Conservation (phyloP, 78 protist genomes). For the Tieghemostelium lacteum region DNA sequence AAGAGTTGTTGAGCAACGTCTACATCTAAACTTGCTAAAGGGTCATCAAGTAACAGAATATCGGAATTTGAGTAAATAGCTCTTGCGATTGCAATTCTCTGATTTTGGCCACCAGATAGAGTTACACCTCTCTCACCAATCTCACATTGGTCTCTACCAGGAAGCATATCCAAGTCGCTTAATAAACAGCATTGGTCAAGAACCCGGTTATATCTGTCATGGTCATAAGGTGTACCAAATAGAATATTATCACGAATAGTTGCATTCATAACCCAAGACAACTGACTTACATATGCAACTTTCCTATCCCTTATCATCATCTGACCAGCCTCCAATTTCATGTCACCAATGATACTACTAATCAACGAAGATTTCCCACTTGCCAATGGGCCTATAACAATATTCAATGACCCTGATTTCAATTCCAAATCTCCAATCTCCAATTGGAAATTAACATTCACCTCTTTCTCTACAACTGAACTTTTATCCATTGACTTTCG, state of each 20-base stretch:
- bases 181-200: slow-evolving; percentile 86
- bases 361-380: slow-evolving; percentile 89
- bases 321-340: slow-evolving; percentile 13
- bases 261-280: slow-evolving; percentile 93
- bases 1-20: slow-evolving; percentile 89
- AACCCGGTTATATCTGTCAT: slow-evolving; percentile 70
- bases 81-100: slow-evolving; percentile 97
- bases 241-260: slow-evolving; percentile 94
- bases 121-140: slow-evolving; percentile 96
- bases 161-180: slow-evolving; percentile 83
- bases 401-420: background rate
- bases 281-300: slow-evolving; percentile 88
- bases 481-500: too few species aligned
- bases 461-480: too few species aligned
- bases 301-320: slow-evolving; percentile 49
- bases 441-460: background rate
- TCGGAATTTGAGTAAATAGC: slow-evolving; percentile 92
- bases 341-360: slow-evolving; percentile 86
- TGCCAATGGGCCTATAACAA: slow-evolving; percentile 82
- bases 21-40: slow-evolving; percentile 88
- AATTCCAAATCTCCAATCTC: background rate
- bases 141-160: slow-evolving; percentile 93
- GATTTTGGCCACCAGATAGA: slow-evolving; percentile 98
- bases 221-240: slow-evolving; percentile 81
- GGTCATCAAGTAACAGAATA: slow-evolving; percentile 89